Percentiles rank a stretch among this genome's conserved stretches.
phyloP scores from a whole-genome alignment of 2,329 filamentous ascomycete genomes.

The Paracamarosporium sp. region DNA sequence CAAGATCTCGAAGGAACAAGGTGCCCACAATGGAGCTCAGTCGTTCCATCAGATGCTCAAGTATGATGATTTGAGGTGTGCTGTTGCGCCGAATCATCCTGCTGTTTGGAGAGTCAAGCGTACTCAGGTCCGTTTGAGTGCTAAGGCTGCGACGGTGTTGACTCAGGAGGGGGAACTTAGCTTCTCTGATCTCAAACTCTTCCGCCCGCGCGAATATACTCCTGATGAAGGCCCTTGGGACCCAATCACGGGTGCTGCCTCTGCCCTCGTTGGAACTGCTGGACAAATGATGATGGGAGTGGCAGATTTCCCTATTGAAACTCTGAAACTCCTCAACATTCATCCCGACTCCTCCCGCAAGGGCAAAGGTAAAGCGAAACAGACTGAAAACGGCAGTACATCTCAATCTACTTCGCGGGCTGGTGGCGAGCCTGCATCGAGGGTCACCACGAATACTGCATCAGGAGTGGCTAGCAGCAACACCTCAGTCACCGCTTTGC shows the following conservation, averaged over 20 bases:
- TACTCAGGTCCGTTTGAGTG: slow-evolving; percentile 45
- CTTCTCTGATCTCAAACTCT: slow-evolving; percentile 46
- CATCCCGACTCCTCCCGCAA: slow-evolving; percentile 47
- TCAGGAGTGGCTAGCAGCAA: slow-evolving; percentile 24
- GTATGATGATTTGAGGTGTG: slow-evolving; percentile 46
- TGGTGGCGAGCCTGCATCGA: slow-evolving; percentile 19
- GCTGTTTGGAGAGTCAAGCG: slow-evolving; percentile 49
- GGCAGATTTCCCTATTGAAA: slow-evolving; percentile 71
- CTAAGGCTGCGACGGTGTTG: slow-evolving; percentile 46
- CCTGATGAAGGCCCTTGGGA: slow-evolving; percentile 49
- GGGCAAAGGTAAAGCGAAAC: slow-evolving; percentile 29
- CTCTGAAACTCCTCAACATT: slow-evolving; percentile 57
- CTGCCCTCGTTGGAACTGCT: slow-evolving; percentile 82
- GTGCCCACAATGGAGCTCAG: slow-evolving; percentile 44
- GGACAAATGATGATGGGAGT: slow-evolving; percentile 82
- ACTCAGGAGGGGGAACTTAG: slow-evolving; percentile 44
- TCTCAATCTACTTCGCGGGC: slow-evolving; percentile 17
- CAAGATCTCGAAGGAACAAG: slow-evolving; percentile 47
- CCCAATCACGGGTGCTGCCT: slow-evolving; percentile 62
- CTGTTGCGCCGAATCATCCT: slow-evolving; percentile 35
- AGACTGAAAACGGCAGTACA: slow-evolving; percentile 8
- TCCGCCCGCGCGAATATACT: slow-evolving; percentile 47
- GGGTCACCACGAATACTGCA: slow-evolving; percentile 19
- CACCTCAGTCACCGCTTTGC: slow-evolving; percentile 24
- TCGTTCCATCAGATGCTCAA: slow-evolving; percentile 48